A percentile compares a stretch with the other conserved stretches of the same genome.
Conservation (phyloP, 768 basidiomycete genomes). For the Termitomyces sp. region DNA sequence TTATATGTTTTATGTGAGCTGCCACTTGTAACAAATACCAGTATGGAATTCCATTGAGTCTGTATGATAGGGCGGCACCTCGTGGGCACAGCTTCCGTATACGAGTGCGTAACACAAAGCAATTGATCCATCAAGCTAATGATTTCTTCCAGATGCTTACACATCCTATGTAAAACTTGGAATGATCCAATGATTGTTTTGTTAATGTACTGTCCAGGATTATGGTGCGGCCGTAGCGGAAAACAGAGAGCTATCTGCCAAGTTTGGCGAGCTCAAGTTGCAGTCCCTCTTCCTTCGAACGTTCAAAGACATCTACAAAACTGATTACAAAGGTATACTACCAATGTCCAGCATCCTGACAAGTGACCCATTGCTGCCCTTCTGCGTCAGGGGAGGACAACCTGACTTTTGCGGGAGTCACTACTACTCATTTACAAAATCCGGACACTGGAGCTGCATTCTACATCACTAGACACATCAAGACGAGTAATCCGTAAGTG, state of each 20-base stretch:
- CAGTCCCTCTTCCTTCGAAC: constrained; percentile 14
- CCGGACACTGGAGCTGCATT: constrained; percentile 12
- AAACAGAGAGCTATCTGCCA: constrained; percentile 10
- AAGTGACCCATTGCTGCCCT: neutral
- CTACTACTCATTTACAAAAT: constrained; percentile 13
- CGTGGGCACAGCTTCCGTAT: constrained; percentile 14
- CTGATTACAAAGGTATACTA: constrained; percentile 7
- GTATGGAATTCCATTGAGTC: neutral
- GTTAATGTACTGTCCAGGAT: constrained; percentile 4
- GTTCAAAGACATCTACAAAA: constrained; percentile 10
- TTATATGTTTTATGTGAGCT: constrained; percentile 14
- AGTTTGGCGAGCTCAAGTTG: constrained; percentile 13
- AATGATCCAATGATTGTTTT: neutral
- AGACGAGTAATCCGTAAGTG: constrained; percentile 8
- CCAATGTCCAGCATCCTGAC: neutral
- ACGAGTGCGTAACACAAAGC: constrained; percentile 4
- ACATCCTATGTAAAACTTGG: constrained; percentile 10
- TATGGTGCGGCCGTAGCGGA: constrained; percentile 13
- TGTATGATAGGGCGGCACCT: constrained; percentile 10
- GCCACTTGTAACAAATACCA: neutral
- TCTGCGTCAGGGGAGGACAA: constrained; percentile 9
- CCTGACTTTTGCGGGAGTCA: constrained; percentile 10
- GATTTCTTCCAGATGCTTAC: constrained; percentile 6
- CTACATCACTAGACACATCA: constrained; percentile 12
- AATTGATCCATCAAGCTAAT: neutral